Percentiles rank a stretch among this genome's conserved stretches.
These are phyloP conservation scores for Colletotrichum sansevieriae DNA, from an alignment of 2,329 filamentous ascomycete genomes.

Conservation along the genomic window DNA sequence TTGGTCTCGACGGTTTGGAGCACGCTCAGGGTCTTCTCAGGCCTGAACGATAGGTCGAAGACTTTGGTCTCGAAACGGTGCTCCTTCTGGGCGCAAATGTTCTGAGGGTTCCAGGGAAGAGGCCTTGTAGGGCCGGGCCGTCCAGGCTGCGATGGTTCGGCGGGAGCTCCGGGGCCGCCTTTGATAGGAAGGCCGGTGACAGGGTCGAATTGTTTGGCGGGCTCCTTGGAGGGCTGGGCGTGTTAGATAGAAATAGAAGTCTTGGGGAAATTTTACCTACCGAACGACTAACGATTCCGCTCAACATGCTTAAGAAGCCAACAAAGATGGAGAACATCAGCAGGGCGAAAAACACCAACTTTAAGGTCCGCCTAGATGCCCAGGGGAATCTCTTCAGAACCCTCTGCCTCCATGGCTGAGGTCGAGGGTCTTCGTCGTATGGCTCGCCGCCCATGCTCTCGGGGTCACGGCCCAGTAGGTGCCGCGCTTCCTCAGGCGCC, in stretches of 20 bases:
- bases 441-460: slow-evolving; percentile 60
- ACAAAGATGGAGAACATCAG: slow-evolving; percentile 51
- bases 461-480: slow-evolving; percentile 57
- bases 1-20: slow-evolving; percentile 52
- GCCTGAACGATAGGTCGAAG: slow-evolving; percentile 52
- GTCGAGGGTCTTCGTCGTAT: slow-evolving; percentile 39
- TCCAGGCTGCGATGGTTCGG: slow-evolving; percentile 11
- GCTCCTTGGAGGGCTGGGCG: slow-evolving; percentile 24
- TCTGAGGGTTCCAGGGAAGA: slow-evolving; percentile 30
- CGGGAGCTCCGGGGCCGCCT: slow-evolving; percentile 26
- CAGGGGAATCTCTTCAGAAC: slow-evolving; percentile 32
- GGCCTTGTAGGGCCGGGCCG: slow-evolving; percentile 12
- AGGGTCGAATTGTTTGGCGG: slow-evolving; percentile 28
- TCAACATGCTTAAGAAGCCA: slow-evolving; percentile 46
- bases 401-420: slow-evolving; percentile 45
- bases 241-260: slow-evolving; percentile 7
- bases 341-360: slow-evolving; percentile 49
- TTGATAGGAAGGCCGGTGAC: slow-evolving; percentile 37
- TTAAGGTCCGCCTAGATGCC: slow-evolving; percentile 47
- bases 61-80: slow-evolving; percentile 47
- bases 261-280: slow-evolving; percentile 46
- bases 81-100: slow-evolving; percentile 35
- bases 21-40: slow-evolving; percentile 54
- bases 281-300: slow-evolving; percentile 44
- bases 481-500: slow-evolving; percentile 55